Conservation (phyloP, 2,329 filamentous ascomycete species). For the Fusarium pseudocircinatum region DNA sequence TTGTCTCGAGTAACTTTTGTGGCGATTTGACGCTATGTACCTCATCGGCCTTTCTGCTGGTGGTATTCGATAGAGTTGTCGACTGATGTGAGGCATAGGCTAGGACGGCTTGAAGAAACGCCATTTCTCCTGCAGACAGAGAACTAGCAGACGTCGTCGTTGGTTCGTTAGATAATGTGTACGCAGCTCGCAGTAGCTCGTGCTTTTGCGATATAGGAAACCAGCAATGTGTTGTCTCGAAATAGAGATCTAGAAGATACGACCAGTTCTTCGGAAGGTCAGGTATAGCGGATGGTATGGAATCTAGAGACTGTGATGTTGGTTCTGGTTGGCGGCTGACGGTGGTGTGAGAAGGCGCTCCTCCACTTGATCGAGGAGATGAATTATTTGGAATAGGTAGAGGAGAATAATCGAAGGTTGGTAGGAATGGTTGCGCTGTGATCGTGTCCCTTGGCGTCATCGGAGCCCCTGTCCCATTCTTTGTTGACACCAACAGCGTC, state of each 20-base stretch:
- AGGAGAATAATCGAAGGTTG: neutral
- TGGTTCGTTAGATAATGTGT: neutral
- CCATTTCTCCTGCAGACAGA: neutral
- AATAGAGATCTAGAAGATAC: neutral
- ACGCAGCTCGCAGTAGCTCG: neutral
- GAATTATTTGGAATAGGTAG: neutral
- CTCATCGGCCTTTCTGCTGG: rapidly evolving
- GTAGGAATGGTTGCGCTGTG: neutral
- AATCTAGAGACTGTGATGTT: rapidly evolving
- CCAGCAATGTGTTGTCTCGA: constrained; percentile 7
- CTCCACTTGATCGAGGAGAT: neutral
- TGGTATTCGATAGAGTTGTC: rapidly evolving
- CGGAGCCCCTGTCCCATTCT: neutral
- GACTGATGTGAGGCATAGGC: neutral
- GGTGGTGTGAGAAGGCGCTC: rapidly evolving
- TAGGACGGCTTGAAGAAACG: neutral
- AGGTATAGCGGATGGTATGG: rapidly evolving
- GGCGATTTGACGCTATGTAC: neutral
- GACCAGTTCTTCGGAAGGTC: constrained; percentile 3
- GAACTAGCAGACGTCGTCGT: neutral
- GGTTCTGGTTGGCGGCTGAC: rapidly evolving
- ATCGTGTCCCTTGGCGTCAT: neutral
- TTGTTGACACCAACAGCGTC: neutral
- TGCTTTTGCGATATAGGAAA: constrained; percentile 7
- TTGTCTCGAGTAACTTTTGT: neutral